Base-by-base conservation (phyloP, 164 flowering plant species). In the Nymphaea colorata region DNA sequence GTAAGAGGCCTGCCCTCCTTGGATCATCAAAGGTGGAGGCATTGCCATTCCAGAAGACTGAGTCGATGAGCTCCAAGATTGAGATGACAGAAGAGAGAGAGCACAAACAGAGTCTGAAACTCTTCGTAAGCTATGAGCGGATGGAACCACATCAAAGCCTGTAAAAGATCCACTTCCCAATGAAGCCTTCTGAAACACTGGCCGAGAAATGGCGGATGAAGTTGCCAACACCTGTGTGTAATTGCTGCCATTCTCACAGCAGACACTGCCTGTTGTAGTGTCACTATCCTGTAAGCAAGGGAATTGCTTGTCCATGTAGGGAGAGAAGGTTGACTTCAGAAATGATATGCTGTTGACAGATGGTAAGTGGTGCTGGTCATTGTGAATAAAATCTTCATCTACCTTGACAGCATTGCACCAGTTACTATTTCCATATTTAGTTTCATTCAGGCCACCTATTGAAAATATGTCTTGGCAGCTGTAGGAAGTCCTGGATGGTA, bases 71-170 rank as follows among this genome's bases (percentile, higher is more conserved):
- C 76, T 81, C 43, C 71, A 80, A 67, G 87, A 74, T 68, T 81
- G 85, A 71, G 82, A 73, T 83, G 91, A 86, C 88, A 85, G 88
- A 84, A 86, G 88, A 86, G 91, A 84, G 91, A 80, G 88, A 86
- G 85, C 91, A 84, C 82, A 72, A 67, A 83, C 79, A n/a, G 87
- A 79, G 70, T 79, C 73, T 16, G 85, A 68, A 70, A 77, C 70
- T 53, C 79, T 75, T 14, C 86, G 75, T 57, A 83, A 47, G 41
- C 81, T 81, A 65, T 78, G 78, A 57, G 80, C 44, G 67, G 74
- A 71, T 55, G 83, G 78, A 61, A 79, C 66, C 62, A 81, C 61
- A 69, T 79, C 67, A 41, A 76, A 76, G 75, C 64, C 73, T 57
- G 68, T 53, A 36, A 76, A 79, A 51, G 77, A 79, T 71, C 77